Percentiles rank a stretch among this genome's conserved stretches.
These are phyloP conservation scores for Eucalyptus marginata DNA, from an alignment of 345 rosid genomes.

Conservation along the genomic window DNA sequence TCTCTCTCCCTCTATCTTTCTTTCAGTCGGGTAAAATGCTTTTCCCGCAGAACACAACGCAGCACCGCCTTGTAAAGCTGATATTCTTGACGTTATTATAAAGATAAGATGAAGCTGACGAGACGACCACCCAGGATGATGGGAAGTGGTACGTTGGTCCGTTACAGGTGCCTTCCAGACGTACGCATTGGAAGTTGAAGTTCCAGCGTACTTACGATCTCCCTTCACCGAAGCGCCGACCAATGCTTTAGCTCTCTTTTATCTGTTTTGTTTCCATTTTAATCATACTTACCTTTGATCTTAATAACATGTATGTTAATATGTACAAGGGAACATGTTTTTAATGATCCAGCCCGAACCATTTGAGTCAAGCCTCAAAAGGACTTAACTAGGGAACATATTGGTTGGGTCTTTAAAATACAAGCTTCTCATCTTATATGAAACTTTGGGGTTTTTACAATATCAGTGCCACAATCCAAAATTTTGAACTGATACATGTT, in stretches of 20 bases:
- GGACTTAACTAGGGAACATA: background rate
- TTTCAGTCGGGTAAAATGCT: background rate
- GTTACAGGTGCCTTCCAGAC: background rate
- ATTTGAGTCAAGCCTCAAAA: background rate
- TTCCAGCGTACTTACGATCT: background rate
- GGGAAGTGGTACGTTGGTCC: background rate
- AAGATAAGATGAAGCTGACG: background rate
- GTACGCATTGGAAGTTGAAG: background rate
- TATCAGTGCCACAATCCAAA: background rate
- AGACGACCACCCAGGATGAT: background rate
- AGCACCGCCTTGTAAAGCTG: background rate
- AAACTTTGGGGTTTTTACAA: background rate
- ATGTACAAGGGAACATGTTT: background rate
- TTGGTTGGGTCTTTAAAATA: background rate
- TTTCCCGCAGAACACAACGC: background rate
- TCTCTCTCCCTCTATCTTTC: background rate
- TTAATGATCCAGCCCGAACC: background rate
- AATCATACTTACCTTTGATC: background rate
- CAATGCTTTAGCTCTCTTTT: background rate
- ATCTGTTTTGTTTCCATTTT: background rate
- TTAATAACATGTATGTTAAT: background rate
- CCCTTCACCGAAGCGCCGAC: background rate
- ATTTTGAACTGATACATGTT: background rate
- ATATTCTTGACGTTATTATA: background rate
- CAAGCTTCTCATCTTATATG: background rate